Base-by-base conservation (phyloP, 169 alveolate genomes). In the Eimeria tenella region DNA sequence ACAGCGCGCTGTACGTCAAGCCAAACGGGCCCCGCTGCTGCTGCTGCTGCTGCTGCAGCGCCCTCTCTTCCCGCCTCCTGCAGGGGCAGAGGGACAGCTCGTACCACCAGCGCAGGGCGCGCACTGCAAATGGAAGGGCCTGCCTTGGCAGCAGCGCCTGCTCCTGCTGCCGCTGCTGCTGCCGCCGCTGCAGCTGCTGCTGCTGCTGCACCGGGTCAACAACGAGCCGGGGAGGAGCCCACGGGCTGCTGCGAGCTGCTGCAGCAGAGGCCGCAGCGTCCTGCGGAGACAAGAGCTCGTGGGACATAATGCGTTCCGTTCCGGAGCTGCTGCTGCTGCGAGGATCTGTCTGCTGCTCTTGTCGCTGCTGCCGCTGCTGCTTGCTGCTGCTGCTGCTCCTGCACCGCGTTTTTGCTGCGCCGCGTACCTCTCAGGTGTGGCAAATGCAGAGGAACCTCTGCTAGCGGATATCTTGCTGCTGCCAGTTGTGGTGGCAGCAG, bases 71-170 rank as follows among this genome's bases (percentile, higher is more conserved):
- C 3, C 68, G 68, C 68, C 19, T 10, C 68, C 68, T 58, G 11
- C 68, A 17, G 68, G 21, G 52, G 60, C 84, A 74, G 42, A 74
- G 17, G 9, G 84, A 60, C 62, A 74, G 84, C 84, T 74, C 84
- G 42, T 74, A 74, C 84, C 84, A 74, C n/a, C 84, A 74, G 52
- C 55, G 84, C 58, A 74, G 55, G 55, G 84, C 84, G 31, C 84
- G 84, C 84, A 74, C 42, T 42, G 84, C 23, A 52, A 8, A 74
- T 11, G 55, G 84, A 4, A 42, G 62, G 31, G 13, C 23, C 84
- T 19, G 84, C 50, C 49, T 42, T 0, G 52, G 77, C 50, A n/a
- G 77, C 77, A 68, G 13, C 77, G 25, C 8, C 55, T 42, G 62
- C 62, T 50, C 58, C 62, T 74, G 62, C 84, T 74, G 84, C 84